These are phyloP conservation scores for Petasospora rhodanensis DNA, from an alignment of 1,139 yeast species.

Conservation along the genomic window DNA sequence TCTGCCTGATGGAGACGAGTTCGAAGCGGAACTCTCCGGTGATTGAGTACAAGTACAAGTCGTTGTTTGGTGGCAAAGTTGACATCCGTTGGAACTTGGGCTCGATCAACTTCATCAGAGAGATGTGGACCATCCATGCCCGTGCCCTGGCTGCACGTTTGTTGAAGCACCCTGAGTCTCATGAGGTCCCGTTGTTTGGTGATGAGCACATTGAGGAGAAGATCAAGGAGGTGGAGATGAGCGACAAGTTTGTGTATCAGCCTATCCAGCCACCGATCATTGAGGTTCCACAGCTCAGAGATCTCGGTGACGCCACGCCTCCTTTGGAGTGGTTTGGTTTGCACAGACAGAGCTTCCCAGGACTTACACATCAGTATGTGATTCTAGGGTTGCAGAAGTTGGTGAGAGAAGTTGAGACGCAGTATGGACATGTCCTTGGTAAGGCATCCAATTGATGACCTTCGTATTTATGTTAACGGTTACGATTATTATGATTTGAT, in stretches of 20 bases:
- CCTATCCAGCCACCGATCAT: slow-evolving; percentile 75
- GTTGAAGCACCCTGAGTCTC: slow-evolving; percentile 29
- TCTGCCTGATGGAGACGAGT: slow-evolving; percentile 71
- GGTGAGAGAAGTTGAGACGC: slow-evolving; percentile 54
- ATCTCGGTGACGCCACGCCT: slow-evolving; percentile 94
- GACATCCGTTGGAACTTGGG: slow-evolving; percentile 94
- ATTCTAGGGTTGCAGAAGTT: slow-evolving; percentile 70
- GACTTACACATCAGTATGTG: slow-evolving; percentile 74
- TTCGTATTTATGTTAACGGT: background rate
- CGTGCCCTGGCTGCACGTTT: slow-evolving; percentile 48
- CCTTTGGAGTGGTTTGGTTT: slow-evolving; percentile 98
- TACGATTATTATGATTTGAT: slow-evolving; percentile 4
- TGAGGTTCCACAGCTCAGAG: slow-evolving; percentile 84
- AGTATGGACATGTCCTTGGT: slow-evolving; percentile 35
- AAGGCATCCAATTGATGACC: slow-evolving; percentile 15
- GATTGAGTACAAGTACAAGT: slow-evolving; percentile 62
- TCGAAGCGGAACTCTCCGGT: slow-evolving; percentile 45
- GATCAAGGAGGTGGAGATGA: slow-evolving; percentile 58
- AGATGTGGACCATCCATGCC: slow-evolving; percentile 83
- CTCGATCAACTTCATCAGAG: slow-evolving; percentile 83
- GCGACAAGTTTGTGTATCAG: slow-evolving; percentile 53
- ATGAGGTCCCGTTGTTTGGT: slow-evolving; percentile 30
- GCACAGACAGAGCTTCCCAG: slow-evolving; percentile 80
- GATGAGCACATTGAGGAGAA: slow-evolving; percentile 47
- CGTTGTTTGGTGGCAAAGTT: slow-evolving; percentile 83